These are phyloP conservation scores for Globisporangium irregulare DNA, from an alignment of 352 stramenopile species.

Conservation along the genomic window DNA sequence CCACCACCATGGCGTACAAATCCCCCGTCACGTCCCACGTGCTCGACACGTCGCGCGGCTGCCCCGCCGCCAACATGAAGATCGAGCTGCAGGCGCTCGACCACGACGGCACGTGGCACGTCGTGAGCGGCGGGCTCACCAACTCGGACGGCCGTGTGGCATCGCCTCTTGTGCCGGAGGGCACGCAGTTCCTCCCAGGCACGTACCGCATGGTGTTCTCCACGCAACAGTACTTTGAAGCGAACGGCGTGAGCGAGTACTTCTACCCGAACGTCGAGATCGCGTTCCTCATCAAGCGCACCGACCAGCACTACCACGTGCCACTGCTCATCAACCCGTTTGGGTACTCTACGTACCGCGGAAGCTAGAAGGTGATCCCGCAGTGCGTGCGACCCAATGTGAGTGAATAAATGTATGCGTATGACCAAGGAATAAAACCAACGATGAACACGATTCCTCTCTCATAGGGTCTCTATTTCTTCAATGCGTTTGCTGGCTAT, in stretches of 20 bases:
- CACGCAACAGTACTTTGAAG: slow-evolving; percentile 78
- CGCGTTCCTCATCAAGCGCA: slow-evolving; percentile 72
- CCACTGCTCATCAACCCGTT: slow-evolving; percentile 89
- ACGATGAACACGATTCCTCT: not conserved
- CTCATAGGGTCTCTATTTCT: not conserved
- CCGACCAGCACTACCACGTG: slow-evolving; percentile 84
- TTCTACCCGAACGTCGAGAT: slow-evolving; percentile 89
- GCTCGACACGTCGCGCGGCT: slow-evolving; percentile 78
- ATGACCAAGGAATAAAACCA: not conserved
- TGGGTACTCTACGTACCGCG: slow-evolving; percentile 88
- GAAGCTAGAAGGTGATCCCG: slow-evolving; percentile 42
- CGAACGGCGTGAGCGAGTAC: slow-evolving; percentile 55
- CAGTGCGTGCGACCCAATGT: too few relatives aligned
- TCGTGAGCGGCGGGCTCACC: slow-evolving; percentile 52
- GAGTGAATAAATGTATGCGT: not conserved
- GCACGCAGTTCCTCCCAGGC: slow-evolving; percentile 33
- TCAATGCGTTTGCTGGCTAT: not conserved
- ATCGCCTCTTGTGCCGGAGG: slow-evolving; percentile 44
- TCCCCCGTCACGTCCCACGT: slow-evolving; percentile 86
- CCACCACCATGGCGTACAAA: slow-evolving; percentile 29
- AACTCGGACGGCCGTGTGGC: slow-evolving; percentile 75
- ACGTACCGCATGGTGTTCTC: slow-evolving; percentile 84
- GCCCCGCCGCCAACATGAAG: slow-evolving; percentile 62
- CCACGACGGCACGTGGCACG: slow-evolving; percentile 29
- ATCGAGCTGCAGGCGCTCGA: slow-evolving; percentile 63